Base-by-base conservation (phyloP, 805 yeast genomes). In the Candida gorgasii region DNA sequence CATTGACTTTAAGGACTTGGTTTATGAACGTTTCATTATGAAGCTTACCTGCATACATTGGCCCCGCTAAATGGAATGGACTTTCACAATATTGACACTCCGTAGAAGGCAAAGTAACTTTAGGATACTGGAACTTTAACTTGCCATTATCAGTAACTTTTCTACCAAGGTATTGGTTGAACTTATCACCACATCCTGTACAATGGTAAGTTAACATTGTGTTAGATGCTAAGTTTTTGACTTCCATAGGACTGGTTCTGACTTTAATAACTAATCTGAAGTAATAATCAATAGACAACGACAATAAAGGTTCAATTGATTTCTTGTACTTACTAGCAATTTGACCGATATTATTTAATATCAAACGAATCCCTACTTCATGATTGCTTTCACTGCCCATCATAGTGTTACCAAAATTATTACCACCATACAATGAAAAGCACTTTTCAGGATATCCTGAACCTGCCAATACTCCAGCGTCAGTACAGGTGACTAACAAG, bases 381-480 rank as follows among this genome's bases (percentile, higher is more conserved):
- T 93, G 99, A 15, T 92, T 84, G 17, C 89, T 82, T 57, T 88
- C 97, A 48, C 63, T 59, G 26, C 69, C 68, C 49, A 69, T 61
- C 41, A 55, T 53, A 11, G 69, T 55, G 44, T 79, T 80, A 48
- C 92, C 86, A 56, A 89, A 72, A 48, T 92, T 89, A 43, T 84
- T 84, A 16, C 99, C 99, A 15, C 99, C 98, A 59, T 93, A 93
- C 13, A 87, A 72, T 0, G 97, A 89, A 69, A 82, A 93, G 65
- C 98, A 92, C 64, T 93, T 93, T 55, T 93, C 99, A 0, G 98
- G 97, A 61, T 92, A 92, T 11, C 95, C 95, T 49, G 84, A 84
- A 14, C 99, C 99, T 0, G 98, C 98, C 41, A 93, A 72, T 1
- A 93, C 97, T 0, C 96, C 96, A 12, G 95, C 75, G 66, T 93